These are phyloP conservation scores for Coemansia sp. DNA, from an alignment of 192 early-diverging fungal genomes.

Conservation along the genomic window DNA sequence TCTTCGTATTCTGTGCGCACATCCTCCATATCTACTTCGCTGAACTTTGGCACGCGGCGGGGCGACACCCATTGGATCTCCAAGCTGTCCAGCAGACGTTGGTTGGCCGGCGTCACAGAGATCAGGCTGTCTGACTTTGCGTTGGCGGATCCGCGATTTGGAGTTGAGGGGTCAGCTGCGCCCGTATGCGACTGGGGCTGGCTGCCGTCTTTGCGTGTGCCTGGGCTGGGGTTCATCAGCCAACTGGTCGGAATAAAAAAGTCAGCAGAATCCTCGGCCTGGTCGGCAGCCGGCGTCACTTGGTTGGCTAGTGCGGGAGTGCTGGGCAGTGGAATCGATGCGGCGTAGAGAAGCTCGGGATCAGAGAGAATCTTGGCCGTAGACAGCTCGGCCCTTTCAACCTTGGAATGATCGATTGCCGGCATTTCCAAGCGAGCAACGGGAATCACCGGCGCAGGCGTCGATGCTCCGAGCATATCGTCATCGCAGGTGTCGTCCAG, in stretches of 20 bases:
- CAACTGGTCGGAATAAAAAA: conserved; percentile 49
- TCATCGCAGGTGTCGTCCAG: neutral
- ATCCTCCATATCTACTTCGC: conserved; percentile 40
- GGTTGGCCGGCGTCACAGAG: conserved; percentile 46
- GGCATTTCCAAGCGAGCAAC: conserved; percentile 5
- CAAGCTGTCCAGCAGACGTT: conserved; percentile 44
- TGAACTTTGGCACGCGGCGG: conserved; percentile 47
- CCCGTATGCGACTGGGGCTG: conserved; percentile 5
- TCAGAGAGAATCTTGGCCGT: conserved; percentile 45
- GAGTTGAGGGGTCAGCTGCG: conserved; percentile 7
- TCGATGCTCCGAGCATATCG: neutral
- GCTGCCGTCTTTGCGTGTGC: conserved; percentile 5
- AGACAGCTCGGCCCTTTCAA: conserved; percentile 18
- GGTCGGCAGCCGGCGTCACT: conserved; percentile 11
- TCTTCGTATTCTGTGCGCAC: conserved; percentile 29
- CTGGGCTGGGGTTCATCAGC: conserved; percentile 42
- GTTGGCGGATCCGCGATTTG: neutral
- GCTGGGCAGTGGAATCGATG: conserved; percentile 42
- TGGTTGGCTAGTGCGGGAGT: conserved; percentile 31
- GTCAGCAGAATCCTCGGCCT: conserved; percentile 14
- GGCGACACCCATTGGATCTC: conserved; percentile 53
- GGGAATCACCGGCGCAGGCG: neutral
- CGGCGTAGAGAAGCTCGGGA: conserved; percentile 41
- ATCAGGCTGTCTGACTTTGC: conserved; percentile 23
- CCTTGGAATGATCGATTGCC: neutral